These are phyloP conservation scores for Metschnikowia corniflorae DNA, from an alignment of 805 yeast genomes.

Conservation along the genomic window DNA sequence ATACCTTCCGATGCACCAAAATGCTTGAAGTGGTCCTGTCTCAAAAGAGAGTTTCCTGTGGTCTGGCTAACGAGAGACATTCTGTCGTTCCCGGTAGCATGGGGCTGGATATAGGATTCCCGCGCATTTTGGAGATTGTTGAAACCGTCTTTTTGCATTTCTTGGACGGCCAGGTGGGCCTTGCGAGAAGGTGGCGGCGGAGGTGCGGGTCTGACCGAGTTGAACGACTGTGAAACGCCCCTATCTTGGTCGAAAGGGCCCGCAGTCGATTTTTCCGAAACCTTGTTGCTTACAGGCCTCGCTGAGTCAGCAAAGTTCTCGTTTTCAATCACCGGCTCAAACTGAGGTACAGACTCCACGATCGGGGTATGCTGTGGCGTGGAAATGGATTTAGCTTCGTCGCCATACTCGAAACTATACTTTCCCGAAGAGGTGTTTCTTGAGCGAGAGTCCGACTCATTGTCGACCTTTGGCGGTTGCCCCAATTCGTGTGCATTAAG, in stretches of 20 bases:
- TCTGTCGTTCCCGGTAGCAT: slow-evolving; percentile 10
- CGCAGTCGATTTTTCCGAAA: slow-evolving; percentile 1
- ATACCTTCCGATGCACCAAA: slow-evolving; percentile 14
- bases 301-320: not conserved
- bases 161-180: slow-evolving; percentile 19
- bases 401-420: slow-evolving; percentile 42
- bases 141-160: slow-evolving; percentile 26
- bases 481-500: slow-evolving; percentile 33
- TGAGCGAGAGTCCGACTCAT: slow-evolving; percentile 14
- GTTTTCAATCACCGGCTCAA: slow-evolving; percentile 1
- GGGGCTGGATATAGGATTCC: slow-evolving; percentile 24
- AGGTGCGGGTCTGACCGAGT: slow-evolving; percentile 38
- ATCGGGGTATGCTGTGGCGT: slow-evolving; percentile 24
- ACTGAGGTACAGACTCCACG: slow-evolving; percentile 2
- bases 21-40: slow-evolving; percentile 45
- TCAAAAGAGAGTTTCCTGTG: slow-evolving; percentile 42
- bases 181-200: slow-evolving; percentile 64
- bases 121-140: slow-evolving; percentile 42
- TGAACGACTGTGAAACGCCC: not conserved
- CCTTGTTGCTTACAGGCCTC: not conserved
- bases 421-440: slow-evolving; percentile 20
- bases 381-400: slow-evolving; percentile 30
- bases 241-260: not conserved
- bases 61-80: slow-evolving; percentile 32
- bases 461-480: slow-evolving; percentile 17